Evolutionary conservation across 129 eudicot genomes (phyloP).

Genomic region (Lonicera japonica): DNA sequence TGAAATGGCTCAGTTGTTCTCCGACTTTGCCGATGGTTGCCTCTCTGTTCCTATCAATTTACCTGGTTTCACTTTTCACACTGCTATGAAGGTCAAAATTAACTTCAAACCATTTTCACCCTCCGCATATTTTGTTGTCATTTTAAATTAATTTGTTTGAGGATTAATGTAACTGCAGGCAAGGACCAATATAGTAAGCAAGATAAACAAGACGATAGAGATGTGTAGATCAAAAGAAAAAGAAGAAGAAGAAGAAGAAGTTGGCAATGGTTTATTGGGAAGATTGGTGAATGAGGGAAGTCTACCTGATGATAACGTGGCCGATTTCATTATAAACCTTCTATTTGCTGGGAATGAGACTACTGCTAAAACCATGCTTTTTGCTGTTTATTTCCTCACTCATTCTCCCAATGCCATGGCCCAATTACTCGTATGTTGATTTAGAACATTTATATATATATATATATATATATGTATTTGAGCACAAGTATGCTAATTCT

Average conservation of each 20-base stretch:
- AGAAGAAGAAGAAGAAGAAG: background rate
- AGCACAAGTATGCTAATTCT: no score
- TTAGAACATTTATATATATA: background rate
- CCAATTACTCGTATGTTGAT: slow-evolving; percentile 41
- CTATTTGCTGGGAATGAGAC: slow-evolving; percentile 84
- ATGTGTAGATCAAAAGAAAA: slow-evolving; percentile 13
- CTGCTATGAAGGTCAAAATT: slow-evolving; percentile 68
- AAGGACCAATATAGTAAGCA: slow-evolving; percentile 51
- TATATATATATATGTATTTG: no score
- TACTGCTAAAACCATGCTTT: slow-evolving; percentile 79
- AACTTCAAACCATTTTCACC: background rate
- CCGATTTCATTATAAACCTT: slow-evolving; percentile 72
- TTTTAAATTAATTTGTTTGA: no score
- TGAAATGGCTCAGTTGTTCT: slow-evolving; percentile 64
- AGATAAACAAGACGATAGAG: slow-evolving; percentile 35
- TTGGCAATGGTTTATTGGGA: slow-evolving; percentile 42
- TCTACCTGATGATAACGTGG: slow-evolving; percentile 53
- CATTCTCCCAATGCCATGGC: slow-evolving; percentile 47
- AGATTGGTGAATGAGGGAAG: slow-evolving; percentile 62
- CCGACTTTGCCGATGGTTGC: slow-evolving; percentile 75
- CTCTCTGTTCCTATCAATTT: slow-evolving; percentile 66
- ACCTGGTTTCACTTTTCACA: slow-evolving; percentile 66
- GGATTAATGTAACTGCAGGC: slow-evolving; percentile 38
- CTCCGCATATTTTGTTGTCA: background rate
- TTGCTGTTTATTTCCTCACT: slow-evolving; percentile 67